Base-by-base conservation (phyloP, 2,329 filamentous ascomycete species). In the Fusarium buharicum region DNA sequence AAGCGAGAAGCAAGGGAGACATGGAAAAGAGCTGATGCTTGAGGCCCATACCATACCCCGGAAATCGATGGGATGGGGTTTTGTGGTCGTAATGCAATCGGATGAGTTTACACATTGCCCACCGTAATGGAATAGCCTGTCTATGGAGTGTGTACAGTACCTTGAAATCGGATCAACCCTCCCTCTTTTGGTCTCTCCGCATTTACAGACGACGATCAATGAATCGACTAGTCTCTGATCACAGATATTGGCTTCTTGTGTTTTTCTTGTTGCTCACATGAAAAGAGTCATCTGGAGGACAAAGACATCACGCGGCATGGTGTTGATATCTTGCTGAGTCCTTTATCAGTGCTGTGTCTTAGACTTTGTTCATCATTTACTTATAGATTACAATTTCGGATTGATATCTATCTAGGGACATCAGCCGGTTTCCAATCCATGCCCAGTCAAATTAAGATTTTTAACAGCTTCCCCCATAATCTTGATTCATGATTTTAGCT, bases 51-150 rank as follows among this genome's bases (percentile, higher is more conserved):
- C 9, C 38, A 16, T 24, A 43, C 50, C 48, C 59, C 59, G 55
- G 49, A 49, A 52, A 58, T 56, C 39, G 57, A 41, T 27, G 47
- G 24, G 30, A 33, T 47, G 4, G 28, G 50, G 48, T 59, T 50
- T 59, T 33, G 38, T 39, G 13, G 59, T 62, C 48, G 61, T 64
- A 62, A 64, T 64, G 51, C 28, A 65, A 64, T 64, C 61, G 43
- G 57, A 46, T 45, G 37, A 37, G 28, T 61, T 64, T 64, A 64
- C 61, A 65, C 61, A 64, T 64, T 31, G 56, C 17, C 44, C 59
- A 40, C 55, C 18, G 60, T 64, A 64, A 64, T 64, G 48, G 31
- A 59, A 60, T 59, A 59, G 50, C 16, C 38, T 50, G 33, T 45
- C 49, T 24, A 24, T 24, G 22, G 20, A 22, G 20, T 22, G 6